Evolutionary conservation across 768 basidiomycete species (phyloP).

Genomic region (Lyophyllum decastes): DNA sequence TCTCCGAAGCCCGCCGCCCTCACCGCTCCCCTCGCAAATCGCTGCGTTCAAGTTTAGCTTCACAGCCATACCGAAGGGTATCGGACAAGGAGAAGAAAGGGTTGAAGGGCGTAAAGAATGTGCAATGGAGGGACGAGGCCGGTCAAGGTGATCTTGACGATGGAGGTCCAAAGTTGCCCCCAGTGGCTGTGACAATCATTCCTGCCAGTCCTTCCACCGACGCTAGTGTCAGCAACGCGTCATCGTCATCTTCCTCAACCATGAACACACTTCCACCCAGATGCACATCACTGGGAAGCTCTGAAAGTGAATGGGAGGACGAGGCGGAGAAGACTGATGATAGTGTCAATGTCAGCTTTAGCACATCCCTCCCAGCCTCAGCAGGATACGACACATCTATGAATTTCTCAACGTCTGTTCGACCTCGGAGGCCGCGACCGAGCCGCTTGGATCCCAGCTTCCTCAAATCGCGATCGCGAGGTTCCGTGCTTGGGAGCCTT

Average conservation of each 20-base stretch:
- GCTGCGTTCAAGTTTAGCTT: constrained; percentile 60
- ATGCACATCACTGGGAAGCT: constrained; percentile 55
- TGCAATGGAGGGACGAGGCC: constrained; percentile 87
- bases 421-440: constrained; percentile 51
- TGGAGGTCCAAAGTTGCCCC: constrained; percentile 37
- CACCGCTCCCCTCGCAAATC: constrained; percentile 72
- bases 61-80: constrained; percentile 61
- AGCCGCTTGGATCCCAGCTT: constrained; percentile 73
- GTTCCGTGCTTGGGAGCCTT: constrained; percentile 58
- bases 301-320: constrained; percentile 90
- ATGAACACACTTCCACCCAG: constrained; percentile 37
- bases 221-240: constrained; percentile 14
- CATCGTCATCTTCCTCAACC: constrained; percentile 21
- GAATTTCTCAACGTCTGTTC: constrained; percentile 24
- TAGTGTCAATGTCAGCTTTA: constrained; percentile 60
- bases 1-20: constrained; percentile 53
- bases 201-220: constrained; percentile 42
- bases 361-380: constrained; percentile 41
- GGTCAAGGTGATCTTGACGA: constrained; percentile 84
- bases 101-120: constrained; percentile 64
- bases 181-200: constrained; percentile 39
- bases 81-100: constrained; percentile 65
- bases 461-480: constrained; percentile 54
- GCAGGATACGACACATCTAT: constrained; percentile 24
- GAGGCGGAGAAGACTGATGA: constrained; percentile 85